Conservation (phyloP, 2,329 filamentous ascomycete genomes). For the Diaporthe velutina region DNA sequence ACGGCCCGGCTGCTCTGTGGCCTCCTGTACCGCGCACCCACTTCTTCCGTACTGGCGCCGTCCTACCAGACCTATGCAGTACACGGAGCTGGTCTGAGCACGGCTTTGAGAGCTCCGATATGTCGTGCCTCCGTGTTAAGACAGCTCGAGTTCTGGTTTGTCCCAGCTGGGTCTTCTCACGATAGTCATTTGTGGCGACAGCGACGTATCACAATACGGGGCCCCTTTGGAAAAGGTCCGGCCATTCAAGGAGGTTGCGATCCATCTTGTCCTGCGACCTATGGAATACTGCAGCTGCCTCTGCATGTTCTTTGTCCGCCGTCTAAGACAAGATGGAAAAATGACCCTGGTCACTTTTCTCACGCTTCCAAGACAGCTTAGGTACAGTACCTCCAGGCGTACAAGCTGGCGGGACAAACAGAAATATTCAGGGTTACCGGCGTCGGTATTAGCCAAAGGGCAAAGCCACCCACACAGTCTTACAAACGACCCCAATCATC, state of each 20-base stretch:
- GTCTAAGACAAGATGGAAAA: neutral
- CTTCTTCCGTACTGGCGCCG: conserved; percentile 13
- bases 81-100: conserved; percentile 21
- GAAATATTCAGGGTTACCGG: conserved; percentile 14
- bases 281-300: neutral
- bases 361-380: conserved; percentile 24
- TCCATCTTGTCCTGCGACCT: conserved; percentile 1
- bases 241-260: neutral
- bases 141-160: conserved; percentile 9
- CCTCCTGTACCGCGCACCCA: conserved; percentile 7
- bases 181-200: conserved; percentile 11
- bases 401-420: neutral
- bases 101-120: conserved; percentile 30
- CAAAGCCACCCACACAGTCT: conserved; percentile 16
- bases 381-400: neutral
- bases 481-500: conserved; percentile 8
- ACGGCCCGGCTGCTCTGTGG: conserved; percentile 33
- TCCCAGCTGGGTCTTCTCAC: neutral
- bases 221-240: conserved; percentile 20
- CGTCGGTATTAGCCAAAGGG: conserved; percentile 34
- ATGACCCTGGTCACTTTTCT: conserved; percentile 2
- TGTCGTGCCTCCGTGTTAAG: conserved; percentile 30
- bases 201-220: conserved; percentile 25
- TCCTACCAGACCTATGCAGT: neutral
- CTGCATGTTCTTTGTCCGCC: neutral